Conservation (phyloP, 2,329 filamentous ascomycete genomes). For the Drechslerella coelobrocha region DNA sequence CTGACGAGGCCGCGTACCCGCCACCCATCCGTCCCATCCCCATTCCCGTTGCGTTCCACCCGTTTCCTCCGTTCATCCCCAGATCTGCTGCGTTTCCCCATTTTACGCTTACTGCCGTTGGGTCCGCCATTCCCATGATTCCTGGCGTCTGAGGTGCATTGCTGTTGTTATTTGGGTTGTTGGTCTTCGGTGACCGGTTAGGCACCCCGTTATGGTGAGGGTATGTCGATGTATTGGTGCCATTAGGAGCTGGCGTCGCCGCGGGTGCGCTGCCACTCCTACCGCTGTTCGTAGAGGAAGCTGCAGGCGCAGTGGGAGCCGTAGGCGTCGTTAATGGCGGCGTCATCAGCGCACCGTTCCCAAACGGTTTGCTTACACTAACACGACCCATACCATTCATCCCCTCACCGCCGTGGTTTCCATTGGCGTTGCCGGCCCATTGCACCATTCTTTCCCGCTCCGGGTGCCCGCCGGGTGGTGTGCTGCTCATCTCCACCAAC, state of each 20-base stretch:
- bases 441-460: constrained; percentile 14
- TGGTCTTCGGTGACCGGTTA: constrained; percentile 31
- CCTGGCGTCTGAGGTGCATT: constrained; percentile 18
- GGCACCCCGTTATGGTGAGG: constrained; percentile 27
- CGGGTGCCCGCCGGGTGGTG: constrained; percentile 5
- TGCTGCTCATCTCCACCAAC: constrained; percentile 33
- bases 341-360: constrained; percentile 44
- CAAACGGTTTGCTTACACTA: constrained; percentile 35
- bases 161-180: constrained; percentile 1
- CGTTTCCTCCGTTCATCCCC: constrained; percentile 14
- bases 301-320: constrained; percentile 15
- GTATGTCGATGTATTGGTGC: constrained; percentile 12
- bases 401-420: constrained; percentile 11
- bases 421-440: constrained; percentile 13
- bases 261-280: constrained; percentile 42
- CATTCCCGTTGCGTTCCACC: constrained; percentile 36
- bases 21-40: constrained; percentile 40
- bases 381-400: constrained; percentile 38
- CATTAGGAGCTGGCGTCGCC: constrained; percentile 23
- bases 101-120: constrained; percentile 44
- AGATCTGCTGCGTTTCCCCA: constrained; percentile 34
- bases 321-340: constrained; percentile 37
- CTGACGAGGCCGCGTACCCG: constrained; percentile 25
- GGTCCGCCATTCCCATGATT: constrained; percentile 44
- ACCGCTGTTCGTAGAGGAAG: constrained; percentile 14